Conservation (phyloP, 805 yeast genomes). For the Candida vaughaniae region DNA sequence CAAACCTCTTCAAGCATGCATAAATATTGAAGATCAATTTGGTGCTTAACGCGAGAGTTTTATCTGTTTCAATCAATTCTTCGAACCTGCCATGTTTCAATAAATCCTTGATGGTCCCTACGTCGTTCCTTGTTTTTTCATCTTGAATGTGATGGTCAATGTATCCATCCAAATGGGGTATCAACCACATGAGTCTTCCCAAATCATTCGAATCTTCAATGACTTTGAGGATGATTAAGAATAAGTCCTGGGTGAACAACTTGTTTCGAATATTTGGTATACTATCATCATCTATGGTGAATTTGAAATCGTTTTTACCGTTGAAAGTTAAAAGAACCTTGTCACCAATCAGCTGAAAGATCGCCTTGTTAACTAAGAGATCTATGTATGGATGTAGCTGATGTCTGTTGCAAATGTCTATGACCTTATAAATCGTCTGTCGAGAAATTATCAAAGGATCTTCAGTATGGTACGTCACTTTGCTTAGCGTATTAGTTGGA, state of each 20-base stretch:
- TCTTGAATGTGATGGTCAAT: not conserved
- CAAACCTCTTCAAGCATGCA: conserved; percentile 19
- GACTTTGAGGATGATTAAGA: conserved; percentile 22
- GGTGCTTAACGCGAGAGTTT: conserved; percentile 2
- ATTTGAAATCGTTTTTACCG: conserved; percentile 8
- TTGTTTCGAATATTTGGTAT: conserved; percentile 14
- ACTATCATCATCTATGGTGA: conserved; percentile 8
- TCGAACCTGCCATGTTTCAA: not conserved
- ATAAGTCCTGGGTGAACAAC: conserved; percentile 21
- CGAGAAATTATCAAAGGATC: conserved; percentile 18
- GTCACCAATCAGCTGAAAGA: conserved; percentile 22
- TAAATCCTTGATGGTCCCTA: not conserved
- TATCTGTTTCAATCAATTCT: not conserved
- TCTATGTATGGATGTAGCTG: conserved; percentile 29
- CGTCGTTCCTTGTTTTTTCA: conserved; percentile 1
- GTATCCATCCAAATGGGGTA: conserved; percentile 29
- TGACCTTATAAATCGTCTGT: conserved; percentile 24
- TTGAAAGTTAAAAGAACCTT: conserved; percentile 9
- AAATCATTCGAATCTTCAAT: conserved; percentile 26
- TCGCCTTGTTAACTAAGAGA: conserved; percentile 29
- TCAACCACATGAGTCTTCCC: conserved; percentile 35
- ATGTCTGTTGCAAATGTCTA: conserved; percentile 27
- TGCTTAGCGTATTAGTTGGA: not conserved
- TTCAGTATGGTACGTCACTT: conserved; percentile 10
- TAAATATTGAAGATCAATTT: conserved; percentile 19